Conservation (phyloP, 768 basidiomycete species). For the Mycena rebaudengoi region DNA sequence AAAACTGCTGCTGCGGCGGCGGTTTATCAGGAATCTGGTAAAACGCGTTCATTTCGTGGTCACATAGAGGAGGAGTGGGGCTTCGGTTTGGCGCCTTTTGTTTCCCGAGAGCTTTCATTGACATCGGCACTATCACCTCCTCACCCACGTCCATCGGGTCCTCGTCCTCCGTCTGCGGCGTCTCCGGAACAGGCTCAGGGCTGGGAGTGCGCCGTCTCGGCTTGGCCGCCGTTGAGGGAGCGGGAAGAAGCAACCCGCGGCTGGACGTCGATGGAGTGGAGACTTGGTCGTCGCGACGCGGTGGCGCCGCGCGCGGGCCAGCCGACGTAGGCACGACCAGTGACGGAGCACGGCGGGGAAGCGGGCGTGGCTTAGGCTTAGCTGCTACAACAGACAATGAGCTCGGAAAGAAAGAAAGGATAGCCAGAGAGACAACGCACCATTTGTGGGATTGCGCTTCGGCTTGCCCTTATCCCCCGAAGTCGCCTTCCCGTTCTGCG, state of each 20-base stretch:
- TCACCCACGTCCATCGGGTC: neutral
- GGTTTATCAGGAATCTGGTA: neutral
- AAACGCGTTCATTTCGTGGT: neutral
- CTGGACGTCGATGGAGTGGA: neutral
- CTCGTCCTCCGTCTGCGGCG: neutral
- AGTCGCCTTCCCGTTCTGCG: no score
- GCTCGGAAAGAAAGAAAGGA: no score
- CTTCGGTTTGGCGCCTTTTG: neutral
- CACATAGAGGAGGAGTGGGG: neutral
- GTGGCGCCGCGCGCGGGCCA: no score
- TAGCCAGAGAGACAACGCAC: no score
- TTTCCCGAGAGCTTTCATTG: constrained; percentile 13
- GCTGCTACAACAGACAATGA: no score
- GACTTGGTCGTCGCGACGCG: no score
- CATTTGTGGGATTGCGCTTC: no score
- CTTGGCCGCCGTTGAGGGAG: neutral
- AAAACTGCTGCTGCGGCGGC: neutral
- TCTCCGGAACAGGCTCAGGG: neutral
- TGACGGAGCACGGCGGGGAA: no score
- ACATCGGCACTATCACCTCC: neutral
- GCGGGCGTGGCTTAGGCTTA: no score
- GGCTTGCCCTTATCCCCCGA: no score
- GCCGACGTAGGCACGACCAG: no score
- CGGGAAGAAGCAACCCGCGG: neutral
- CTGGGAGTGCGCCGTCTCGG: neutral